Base-by-base conservation (phyloP, 2,329 filamentous ascomycete genomes). In the Cordyceps farinosa region DNA sequence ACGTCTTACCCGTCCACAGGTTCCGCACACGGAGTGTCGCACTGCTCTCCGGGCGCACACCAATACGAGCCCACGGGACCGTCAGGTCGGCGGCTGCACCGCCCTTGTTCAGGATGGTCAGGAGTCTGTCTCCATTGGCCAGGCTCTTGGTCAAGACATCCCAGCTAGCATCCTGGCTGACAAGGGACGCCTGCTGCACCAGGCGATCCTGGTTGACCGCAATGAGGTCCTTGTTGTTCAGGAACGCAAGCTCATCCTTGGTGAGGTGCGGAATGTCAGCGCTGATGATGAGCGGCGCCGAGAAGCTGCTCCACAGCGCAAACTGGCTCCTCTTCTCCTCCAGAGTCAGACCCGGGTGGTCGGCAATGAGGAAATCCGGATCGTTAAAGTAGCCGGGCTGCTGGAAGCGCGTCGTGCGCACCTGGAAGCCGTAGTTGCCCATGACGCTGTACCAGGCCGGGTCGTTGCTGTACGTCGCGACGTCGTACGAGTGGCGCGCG, bases 61-160 rank as follows among this genome's bases (percentile, higher is more conserved):
- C 78, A 0, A 78, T 68, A 29, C 74, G 69, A 9, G 70, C 66
- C 29, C 77, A 65, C 1, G 72, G 67, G 11, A 80, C 67, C 8
- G 48, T 71, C 2, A 70, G 70, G 5, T 70, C 71, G 1, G 63
- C 68, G 1, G 71, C 68, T 1, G 58, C 53, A 10, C 72, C 69
- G 1, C 77, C 77, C 7, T 73, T 70, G 65, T 82, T 82, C 27
- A 82, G 68, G 6, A 81, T 70, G 0, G 78, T 78, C 13, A 81
- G 69, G 9, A 82, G 66, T 5, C 79, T 71, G 65, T 80, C 78
- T 1, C 79, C 78, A 51, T 80, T 78, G 9, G 72, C 75, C 22
- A 82, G 68, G 56, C 73, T 76, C 67, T 78, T 77, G 4, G 78
- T 78, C 54, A 82, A 65, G 2, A 81, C 75, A 65, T 82, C 79